Evolutionary conservation across 441 rosid species (phyloP).

Genomic region (Corymbia citriodora): DNA sequence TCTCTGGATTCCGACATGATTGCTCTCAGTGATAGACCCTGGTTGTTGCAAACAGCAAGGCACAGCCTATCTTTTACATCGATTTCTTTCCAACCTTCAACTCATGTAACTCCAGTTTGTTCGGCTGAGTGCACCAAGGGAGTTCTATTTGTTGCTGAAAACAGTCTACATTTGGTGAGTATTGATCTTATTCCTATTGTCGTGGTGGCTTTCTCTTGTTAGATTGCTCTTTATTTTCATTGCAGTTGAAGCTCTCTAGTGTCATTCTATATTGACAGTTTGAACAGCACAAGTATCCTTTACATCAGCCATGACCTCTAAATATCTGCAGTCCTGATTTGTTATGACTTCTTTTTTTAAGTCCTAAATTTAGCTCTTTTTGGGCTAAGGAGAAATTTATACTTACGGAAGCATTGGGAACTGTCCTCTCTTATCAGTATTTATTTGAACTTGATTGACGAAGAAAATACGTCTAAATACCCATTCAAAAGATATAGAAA

Average conservation of each 20-base stretch:
- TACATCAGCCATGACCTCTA: neutral
- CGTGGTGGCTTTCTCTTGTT: neutral
- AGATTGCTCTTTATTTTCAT: neutral
- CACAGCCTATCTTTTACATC: slow-evolving; percentile 91
- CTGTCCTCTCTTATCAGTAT: neutral
- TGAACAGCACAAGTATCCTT: neutral
- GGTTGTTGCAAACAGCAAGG: slow-evolving; percentile 93
- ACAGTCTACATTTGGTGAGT: slow-evolving; percentile 90
- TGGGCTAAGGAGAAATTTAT: neutral
- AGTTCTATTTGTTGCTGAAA: slow-evolving; percentile 89
- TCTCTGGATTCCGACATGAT: slow-evolving; percentile 77
- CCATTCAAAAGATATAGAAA: neutral
- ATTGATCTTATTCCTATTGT: neutral
- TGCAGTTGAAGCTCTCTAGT: neutral
- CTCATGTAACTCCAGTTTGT: slow-evolving; percentile 96
- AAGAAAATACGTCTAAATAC: neutral
- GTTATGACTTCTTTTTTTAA: neutral
- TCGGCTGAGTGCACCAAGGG: slow-evolving; percentile 92
- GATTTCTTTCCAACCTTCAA: slow-evolving; percentile 90
- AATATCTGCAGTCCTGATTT: neutral
- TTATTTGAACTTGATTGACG: neutral
- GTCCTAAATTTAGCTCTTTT: neutral
- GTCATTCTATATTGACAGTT: neutral
- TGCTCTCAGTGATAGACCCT: slow-evolving; percentile 95
- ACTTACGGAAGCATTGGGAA: neutral